Base-by-base conservation (phyloP, 805 yeast genomes). In the Candida endomychidarum region DNA sequence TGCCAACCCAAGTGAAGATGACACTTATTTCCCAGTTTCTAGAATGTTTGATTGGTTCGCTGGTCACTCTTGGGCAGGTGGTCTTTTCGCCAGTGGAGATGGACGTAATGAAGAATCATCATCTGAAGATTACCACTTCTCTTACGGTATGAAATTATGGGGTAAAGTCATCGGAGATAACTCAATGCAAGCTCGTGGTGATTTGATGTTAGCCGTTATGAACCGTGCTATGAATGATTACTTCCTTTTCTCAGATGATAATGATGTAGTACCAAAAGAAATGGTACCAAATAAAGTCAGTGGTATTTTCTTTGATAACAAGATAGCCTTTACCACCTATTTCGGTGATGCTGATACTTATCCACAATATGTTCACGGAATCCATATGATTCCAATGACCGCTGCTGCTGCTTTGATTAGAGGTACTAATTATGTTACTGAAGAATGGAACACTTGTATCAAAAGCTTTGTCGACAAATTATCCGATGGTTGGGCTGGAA, bases 1-100 rank as follows among this genome's bases (percentile, higher is more conserved):
- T 51, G 82, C 85, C 2, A 80, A 81, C 43, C 86, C 86, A 9
- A 64, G 71, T 9, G 64, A 63, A 32, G 60, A 64, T 5, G 90
- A 84, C 50, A 48, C 59, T 3, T 74, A 66, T 51, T 83, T 83
- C 69, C 89, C 89, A n/a, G 82, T 77, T 5, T 82, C 74, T 35
- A 72, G 90, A 59, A 73, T 78, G 42, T 84, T 83, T 59, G 87
- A 82, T 54, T 84, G 87, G 88, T 84, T 63, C 56, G 74, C 75
- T 44, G 90, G 90, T 1, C 89, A 84, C 54, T 81, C 89, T 0
- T 83, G 85, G 82, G 90, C 90, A 0, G 78, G 80, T 50, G 90
- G 91, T 3, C 65, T 83, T 19, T 81, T 77, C 51, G 72, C 75
- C 22, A 69, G 80, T 50, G 85, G 83, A 8, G 90, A 84, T 56